These are phyloP conservation scores for Scedosporium apiospermum DNA, from an alignment of 2,329 filamentous ascomycete genomes.

Conservation along the genomic window DNA sequence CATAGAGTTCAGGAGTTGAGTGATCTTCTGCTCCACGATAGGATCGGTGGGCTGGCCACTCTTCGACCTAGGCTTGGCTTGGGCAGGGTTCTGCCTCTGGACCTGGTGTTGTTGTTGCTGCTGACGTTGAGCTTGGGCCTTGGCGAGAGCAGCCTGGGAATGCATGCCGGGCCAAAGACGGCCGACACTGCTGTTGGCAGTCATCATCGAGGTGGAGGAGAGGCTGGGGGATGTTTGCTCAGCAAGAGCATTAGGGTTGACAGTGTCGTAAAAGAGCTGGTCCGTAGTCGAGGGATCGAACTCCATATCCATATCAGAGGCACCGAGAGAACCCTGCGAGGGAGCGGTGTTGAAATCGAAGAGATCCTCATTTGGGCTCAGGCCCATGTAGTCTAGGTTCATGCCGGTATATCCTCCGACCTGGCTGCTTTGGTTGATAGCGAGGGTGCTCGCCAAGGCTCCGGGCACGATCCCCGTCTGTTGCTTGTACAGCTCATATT, in stretches of 20 bases:
- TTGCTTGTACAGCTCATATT: conserved; percentile 92
- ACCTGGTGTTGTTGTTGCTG: conserved; percentile 39
- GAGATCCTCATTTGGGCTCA: conserved; percentile 52
- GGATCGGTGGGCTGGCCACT: conserved; percentile 50
- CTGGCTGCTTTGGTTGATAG: conserved; percentile 56
- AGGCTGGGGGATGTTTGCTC: conserved; percentile 39
- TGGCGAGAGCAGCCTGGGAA: conserved; percentile 73
- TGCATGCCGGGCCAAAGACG: conserved; percentile 91
- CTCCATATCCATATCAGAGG: conserved; percentile 58
- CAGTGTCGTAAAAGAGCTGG: conserved; percentile 55
- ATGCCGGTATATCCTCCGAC: conserved; percentile 44
- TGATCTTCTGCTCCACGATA: conserved; percentile 84
- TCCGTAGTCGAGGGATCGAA: conserved; percentile 37
- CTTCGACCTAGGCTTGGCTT: conserved; percentile 39
- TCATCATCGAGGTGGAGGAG: conserved; percentile 28
- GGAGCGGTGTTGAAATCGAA: conserved; percentile 66
- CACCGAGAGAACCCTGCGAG: conserved; percentile 48
- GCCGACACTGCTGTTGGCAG: conserved; percentile 39
- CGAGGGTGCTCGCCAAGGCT: conserved; percentile 69
- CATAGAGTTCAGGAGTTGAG: conserved; percentile 87
- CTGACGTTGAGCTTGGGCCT: conserved; percentile 58
- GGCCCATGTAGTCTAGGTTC: conserved; percentile 41
- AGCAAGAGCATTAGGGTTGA: conserved; percentile 66
- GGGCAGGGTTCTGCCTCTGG: conserved; percentile 35
- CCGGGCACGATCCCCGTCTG: conserved; percentile 88